These are phyloP conservation scores for Multifurca ochricompacta DNA, from an alignment of 768 basidiomycete species.

Conservation along the genomic window DNA sequence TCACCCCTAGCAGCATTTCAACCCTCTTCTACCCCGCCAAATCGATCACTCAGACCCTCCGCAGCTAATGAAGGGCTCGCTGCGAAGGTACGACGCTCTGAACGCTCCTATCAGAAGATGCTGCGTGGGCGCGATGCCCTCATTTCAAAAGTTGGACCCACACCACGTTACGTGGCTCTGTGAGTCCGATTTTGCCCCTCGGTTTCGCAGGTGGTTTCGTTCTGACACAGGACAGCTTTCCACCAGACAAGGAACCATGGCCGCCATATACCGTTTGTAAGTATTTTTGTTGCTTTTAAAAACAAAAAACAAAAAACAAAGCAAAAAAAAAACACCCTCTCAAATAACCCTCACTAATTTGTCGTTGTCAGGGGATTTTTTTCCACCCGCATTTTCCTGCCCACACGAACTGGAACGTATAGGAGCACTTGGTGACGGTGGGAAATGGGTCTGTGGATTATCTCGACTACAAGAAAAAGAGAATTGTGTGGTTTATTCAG, in stretches of 20 bases:
- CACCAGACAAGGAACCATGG: conserved; percentile 20
- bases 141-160: conserved; percentile 17
- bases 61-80: not conserved
- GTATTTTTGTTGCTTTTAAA: not conserved
- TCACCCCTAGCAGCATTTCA: not conserved
- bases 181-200: not conserved
- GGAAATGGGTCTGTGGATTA: conserved; percentile 65
- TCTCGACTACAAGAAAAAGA: conserved; percentile 45
- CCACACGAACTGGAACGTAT: conserved; percentile 38
- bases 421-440: conserved; percentile 53
- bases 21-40: not conserved
- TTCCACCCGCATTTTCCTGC: conserved; percentile 37
- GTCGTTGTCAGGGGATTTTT: conserved; percentile 38
- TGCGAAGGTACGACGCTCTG: conserved; percentile 10
- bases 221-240: conserved; percentile 13
- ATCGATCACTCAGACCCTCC: not conserved
- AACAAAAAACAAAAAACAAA: too few relatives aligned
- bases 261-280: conserved; percentile 20
- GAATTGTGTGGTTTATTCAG: conserved; percentile 54
- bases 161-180: conserved; percentile 9
- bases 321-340: too few relatives aligned
- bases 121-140: conserved; percentile 13
- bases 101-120: conserved; percentile 19
- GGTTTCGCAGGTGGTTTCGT: not conserved
- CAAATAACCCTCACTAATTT: not conserved